phyloP scores from a whole-genome alignment of 2,329 filamentous ascomycete genomes.

The Monosporascus sp. region DNA sequence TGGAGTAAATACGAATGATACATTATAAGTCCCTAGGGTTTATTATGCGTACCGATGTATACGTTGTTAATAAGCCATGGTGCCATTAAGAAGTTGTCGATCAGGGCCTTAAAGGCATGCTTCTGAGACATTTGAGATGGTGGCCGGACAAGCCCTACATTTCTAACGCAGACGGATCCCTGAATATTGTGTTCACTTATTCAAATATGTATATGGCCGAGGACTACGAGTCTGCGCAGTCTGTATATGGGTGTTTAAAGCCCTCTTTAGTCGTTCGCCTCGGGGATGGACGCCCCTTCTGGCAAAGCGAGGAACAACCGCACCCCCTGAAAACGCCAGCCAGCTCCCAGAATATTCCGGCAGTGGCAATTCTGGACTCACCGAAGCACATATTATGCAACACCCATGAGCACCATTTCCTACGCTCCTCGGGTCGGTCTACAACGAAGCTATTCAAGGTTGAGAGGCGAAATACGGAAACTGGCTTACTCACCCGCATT shows the following conservation, averaged over 20 bases:
- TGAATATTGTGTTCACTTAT: slow-evolving; percentile 37
- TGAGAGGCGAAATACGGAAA: slow-evolving; percentile 39
- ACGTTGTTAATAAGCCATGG: too few species aligned
- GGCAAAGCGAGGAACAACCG: slow-evolving; percentile 33
- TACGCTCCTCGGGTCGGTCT: slow-evolving; percentile 36
- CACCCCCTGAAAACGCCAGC: slow-evolving; percentile 20
- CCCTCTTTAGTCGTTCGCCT: slow-evolving; percentile 39
- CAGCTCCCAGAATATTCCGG: slow-evolving; percentile 3
- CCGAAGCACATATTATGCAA: slow-evolving; percentile 43
- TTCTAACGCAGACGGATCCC: slow-evolving; percentile 42
- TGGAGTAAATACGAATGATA: too few species aligned
- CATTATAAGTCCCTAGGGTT: too few species aligned
- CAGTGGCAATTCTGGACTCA: slow-evolving; percentile 3
- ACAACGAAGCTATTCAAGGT: slow-evolving; percentile 32
- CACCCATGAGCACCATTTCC: slow-evolving; percentile 34
- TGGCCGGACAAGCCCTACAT: slow-evolving; percentile 40
- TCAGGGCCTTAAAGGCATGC: slow-evolving; percentile 47
- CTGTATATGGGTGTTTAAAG: slow-evolving; percentile 50
- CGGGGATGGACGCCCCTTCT: slow-evolving; percentile 35
- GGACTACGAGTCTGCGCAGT: slow-evolving; percentile 54
- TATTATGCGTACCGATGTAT: too few species aligned
- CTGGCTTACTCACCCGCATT: slow-evolving; percentile 45
- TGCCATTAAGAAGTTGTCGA: too few species aligned
- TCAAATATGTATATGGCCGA: slow-evolving; percentile 50
- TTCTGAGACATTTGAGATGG: slow-evolving; percentile 45